A percentile compares a stretch with the other conserved stretches of the same genome.
These are phyloP conservation scores for Inga oerstediana DNA, from an alignment of 306 rosid genomes.

Conservation along the genomic window DNA sequence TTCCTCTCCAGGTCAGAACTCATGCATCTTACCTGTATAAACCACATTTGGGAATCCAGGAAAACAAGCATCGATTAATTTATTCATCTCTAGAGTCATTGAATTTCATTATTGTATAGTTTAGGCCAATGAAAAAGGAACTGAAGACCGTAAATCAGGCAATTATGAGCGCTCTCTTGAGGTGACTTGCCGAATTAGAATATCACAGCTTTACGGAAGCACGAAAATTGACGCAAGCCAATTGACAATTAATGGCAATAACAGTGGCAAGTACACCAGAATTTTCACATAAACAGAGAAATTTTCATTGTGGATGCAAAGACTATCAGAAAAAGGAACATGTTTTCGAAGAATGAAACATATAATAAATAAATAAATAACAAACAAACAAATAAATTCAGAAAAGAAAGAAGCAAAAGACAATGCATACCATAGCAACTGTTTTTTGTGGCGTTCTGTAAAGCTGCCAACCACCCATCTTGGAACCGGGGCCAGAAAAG, in stretches of 20 bases:
- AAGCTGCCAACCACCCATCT: slow-evolving; percentile 95
- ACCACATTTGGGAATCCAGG: slow-evolving; percentile 25
- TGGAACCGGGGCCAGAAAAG: slow-evolving; percentile 74
- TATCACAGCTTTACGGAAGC: not conserved
- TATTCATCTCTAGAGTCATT: not conserved
- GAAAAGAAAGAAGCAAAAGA: not conserved
- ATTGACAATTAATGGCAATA: slow-evolving; percentile 9
- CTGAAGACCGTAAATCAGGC: slow-evolving; percentile 14
- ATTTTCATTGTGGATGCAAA: slow-evolving; percentile 17
- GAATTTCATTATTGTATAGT: not conserved
- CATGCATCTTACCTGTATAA: slow-evolving; percentile 77
- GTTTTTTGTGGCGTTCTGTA: slow-evolving; percentile 95
- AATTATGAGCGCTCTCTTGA: slow-evolving; percentile 18
- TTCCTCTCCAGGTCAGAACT: slow-evolving; percentile 94
- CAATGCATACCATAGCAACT: slow-evolving; percentile 77
- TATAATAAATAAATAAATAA: not conserved
- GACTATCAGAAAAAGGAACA: slow-evolving; percentile 1
- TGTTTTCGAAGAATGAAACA: slow-evolving; percentile 18
- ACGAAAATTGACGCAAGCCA: not conserved
- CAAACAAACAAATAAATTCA: not conserved
- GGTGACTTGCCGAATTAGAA: slow-evolving; percentile 12
- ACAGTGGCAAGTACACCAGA: slow-evolving; percentile 10
- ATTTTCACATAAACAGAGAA: slow-evolving; percentile 2
- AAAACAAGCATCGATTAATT: not conserved
- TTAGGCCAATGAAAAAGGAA: slow-evolving; percentile 13